Conservation (phyloP, 306 rosid genomes). For the Prinsepia uniflora region DNA sequence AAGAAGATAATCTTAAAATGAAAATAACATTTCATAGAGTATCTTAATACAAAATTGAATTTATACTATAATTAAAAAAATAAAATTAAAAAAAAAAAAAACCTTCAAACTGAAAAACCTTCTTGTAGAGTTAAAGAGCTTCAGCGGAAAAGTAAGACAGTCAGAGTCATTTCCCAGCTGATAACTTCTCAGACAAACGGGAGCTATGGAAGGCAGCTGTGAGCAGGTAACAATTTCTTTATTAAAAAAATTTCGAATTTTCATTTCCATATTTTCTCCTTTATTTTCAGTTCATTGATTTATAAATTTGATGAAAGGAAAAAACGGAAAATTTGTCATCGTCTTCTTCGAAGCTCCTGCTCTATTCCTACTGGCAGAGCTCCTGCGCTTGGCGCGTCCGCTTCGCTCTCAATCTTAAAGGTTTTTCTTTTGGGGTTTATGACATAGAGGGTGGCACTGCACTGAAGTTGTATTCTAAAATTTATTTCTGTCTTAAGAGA, state of each 20-base stretch:
- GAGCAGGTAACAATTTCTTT: neutral
- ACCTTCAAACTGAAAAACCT: no score
- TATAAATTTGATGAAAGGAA: neutral
- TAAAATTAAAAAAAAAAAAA: no score
- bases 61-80: no score
- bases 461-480: neutral
- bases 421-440: conserved; percentile 5
- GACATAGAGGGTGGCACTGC: no score
- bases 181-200: neutral
- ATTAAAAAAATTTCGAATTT: neutral
- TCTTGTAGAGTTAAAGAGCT: no score
- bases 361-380: conserved; percentile 47
- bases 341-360: conserved; percentile 24
- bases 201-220: neutral
- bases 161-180: no score
- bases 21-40: no score
- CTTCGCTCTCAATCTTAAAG: conserved; percentile 49
- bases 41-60: no score
- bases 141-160: no score
- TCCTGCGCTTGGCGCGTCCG: conserved; percentile 54
- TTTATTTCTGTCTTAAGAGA: neutral
- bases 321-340: neutral
- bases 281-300: neutral
- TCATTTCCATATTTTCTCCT: neutral
- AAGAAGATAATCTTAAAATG: no score